Percentiles rank a stretch among this genome's conserved stretches.
These are phyloP conservation scores for Saccharomycopsis schoenii DNA, from an alignment of 805 yeast genomes.

Conservation along the genomic window DNA sequence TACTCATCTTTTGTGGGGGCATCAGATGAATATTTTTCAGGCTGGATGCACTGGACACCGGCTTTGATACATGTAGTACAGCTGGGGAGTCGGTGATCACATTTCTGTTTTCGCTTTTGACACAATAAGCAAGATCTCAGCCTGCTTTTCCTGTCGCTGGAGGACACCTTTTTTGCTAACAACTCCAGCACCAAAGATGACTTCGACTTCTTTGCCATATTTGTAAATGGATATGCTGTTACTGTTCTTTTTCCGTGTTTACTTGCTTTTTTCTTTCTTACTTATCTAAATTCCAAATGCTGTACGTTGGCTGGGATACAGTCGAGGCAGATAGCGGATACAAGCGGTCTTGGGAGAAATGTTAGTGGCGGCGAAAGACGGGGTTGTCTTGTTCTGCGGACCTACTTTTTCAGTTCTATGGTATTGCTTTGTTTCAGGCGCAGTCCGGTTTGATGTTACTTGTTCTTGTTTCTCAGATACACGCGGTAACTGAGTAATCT, in stretches of 20 bases:
- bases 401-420: too few species aligned
- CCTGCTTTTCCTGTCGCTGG: conserved; percentile 40
- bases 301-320: too few species aligned
- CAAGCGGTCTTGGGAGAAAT: too few species aligned
- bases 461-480: too few species aligned
- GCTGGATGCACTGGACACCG: conserved; percentile 52
- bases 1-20: conserved; percentile 45
- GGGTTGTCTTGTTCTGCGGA: too few species aligned
- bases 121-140: conserved; percentile 49
- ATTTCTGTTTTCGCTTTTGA: conserved; percentile 50
- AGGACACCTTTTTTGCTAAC: conserved; percentile 21
- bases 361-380: too few species aligned
- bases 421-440: too few species aligned
- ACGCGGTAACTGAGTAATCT: too few species aligned
- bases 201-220: conserved; percentile 12
- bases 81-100: conserved; percentile 55
- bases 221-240: too few species aligned
- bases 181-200: conserved; percentile 13
- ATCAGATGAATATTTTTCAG: conserved; percentile 43
- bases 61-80: conserved; percentile 62
- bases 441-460: too few species aligned
- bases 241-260: background rate
- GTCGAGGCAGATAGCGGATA: too few species aligned
- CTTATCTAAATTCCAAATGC: background rate
- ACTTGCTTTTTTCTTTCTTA: background rate